Conservation (phyloP, 106 monocot genomes). For the Dioscorea alata region DNA sequence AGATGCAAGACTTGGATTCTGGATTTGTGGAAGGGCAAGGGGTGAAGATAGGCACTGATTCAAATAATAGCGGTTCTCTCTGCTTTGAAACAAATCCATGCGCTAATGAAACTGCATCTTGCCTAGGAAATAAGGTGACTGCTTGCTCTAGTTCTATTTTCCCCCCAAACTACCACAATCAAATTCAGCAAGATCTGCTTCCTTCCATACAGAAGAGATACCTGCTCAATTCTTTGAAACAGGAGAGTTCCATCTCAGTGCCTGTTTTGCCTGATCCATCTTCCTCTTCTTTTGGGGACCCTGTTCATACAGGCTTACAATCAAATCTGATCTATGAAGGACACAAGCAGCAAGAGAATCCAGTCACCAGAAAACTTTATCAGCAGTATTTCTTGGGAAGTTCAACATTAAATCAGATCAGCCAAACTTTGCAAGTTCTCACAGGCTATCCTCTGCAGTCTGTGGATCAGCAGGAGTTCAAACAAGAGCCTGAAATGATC, state of each 20-base stretch:
- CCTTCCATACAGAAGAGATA: slow-evolving; percentile 6
- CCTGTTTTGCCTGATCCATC: slow-evolving; percentile 16
- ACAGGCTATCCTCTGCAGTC: slow-evolving; percentile 38
- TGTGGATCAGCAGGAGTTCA: slow-evolving; percentile 17
- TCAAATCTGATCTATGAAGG: slow-evolving; percentile 26
- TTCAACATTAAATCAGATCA: slow-evolving; percentile 9
- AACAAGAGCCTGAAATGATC: slow-evolving; percentile 2
- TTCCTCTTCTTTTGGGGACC: slow-evolving; percentile 15
- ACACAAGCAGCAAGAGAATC: slow-evolving; percentile 11
- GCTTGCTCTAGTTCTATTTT: background rate
- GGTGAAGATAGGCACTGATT: slow-evolving; percentile 3
- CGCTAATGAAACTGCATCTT: background rate
- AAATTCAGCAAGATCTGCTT: slow-evolving; percentile 12
- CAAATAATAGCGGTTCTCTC: background rate
- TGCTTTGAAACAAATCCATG: slow-evolving; percentile 1
- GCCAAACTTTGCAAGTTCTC: slow-evolving; percentile 17
- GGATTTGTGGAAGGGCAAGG: background rate
- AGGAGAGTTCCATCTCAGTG: slow-evolving; percentile 5
- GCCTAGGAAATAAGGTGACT: background rate
- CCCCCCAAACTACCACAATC: slow-evolving; percentile 8
- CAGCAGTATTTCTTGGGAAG: slow-evolving; percentile 16
- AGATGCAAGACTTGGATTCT: slow-evolving; percentile 3
- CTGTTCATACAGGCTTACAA: slow-evolving; percentile 2
- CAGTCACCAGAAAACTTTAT: slow-evolving; percentile 9
- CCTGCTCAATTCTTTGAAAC: slow-evolving; percentile 8